Evolutionary conservation across 1,139 yeast genomes (phyloP), one percentile per base, ranked within the genome.

Genomic region (Wickerhamomyces sp.): DNA sequence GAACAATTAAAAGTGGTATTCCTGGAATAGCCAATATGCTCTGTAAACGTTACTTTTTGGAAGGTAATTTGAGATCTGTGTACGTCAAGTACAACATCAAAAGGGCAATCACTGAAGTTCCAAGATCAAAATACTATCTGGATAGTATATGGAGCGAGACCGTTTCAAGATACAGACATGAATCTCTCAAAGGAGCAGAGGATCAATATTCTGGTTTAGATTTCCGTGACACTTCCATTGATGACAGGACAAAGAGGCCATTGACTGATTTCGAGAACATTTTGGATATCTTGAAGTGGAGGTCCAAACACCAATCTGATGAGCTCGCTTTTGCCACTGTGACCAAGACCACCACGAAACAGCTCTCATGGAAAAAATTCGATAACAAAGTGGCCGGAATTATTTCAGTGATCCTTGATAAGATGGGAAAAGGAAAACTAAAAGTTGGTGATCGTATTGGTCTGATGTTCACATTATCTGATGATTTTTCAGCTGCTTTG

Each of bases 1-100:
- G 95, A 52, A 82, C 86, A 18, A 68, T 78, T 55, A 66, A 93
- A 51, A 79, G 87, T 58, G 96, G 96, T 7, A 79, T 94, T 11
- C 68, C 82, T 22, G 98, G 93, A 51, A 84, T 91, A 46, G 97
- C 98, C 3, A 91, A 89, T 48, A 86, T 89, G 79, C 69, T 93
- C 32, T 89, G 96, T 47, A 87, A 89, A 44, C 78, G 85, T 49
- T 72, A 76, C 45, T 88, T 88, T 52, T 68, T 81, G 32, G 83
- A 78, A 46, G 97, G 97, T 2, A 67, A 74, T 10, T 63, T 91
- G 23, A 72, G 76, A 21, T 83, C 95, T 0, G 82, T 78, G 26
- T 89, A 75, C 58, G 89, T 88, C 35, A 87, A 86, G 52, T 91
- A 89, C 54, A 82, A 82, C 39, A 73, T 83, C 19, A 68, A 75